These are phyloP conservation scores for Chaetomium olivaceum DNA, from an alignment of 2,329 filamentous ascomycete genomes.

Conservation along the genomic window DNA sequence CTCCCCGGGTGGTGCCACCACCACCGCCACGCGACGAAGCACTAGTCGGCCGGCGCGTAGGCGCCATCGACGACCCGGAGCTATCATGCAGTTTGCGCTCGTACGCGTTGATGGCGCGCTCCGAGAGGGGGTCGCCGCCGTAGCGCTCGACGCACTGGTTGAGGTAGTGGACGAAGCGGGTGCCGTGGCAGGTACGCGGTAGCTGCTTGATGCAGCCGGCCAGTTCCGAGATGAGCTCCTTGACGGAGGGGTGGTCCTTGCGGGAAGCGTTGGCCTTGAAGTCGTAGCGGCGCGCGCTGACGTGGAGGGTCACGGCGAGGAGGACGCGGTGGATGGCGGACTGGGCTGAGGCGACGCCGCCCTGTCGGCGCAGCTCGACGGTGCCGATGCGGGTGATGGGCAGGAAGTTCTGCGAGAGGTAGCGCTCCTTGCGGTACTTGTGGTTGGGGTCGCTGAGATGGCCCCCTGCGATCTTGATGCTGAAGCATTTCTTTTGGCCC, in stretches of 20 bases:
- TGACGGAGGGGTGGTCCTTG: not conserved
- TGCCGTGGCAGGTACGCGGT: not conserved
- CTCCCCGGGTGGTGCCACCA: not conserved
- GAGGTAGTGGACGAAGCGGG: not conserved
- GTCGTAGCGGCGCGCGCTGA: not conserved
- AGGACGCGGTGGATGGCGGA: constrained; percentile 1
- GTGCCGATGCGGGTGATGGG: not conserved
- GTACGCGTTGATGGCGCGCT: not conserved
- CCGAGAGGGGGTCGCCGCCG: not conserved
- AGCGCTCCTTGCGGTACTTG: constrained; percentile 4
- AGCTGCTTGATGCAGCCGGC: not conserved
- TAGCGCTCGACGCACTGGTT: not conserved
- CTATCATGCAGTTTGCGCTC: not conserved
- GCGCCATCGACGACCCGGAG: not conserved
- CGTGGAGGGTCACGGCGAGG: constrained; percentile 4
- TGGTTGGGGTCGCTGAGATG: not conserved
- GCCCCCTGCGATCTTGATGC: constrained; percentile 4
- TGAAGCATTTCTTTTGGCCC: not conserved
- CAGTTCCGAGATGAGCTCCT: not conserved
- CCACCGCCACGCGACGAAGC: not conserved
- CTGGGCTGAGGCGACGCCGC: constrained; percentile 10
- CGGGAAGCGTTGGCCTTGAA: not conserved
- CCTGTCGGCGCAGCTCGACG: constrained; percentile 9
- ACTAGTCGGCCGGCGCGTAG: not conserved
- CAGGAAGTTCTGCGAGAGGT: constrained; percentile 1